Evolutionary conservation across 2,329 filamentous ascomycete species (phyloP).

Genomic region (Alternaria postmessia): DNA sequence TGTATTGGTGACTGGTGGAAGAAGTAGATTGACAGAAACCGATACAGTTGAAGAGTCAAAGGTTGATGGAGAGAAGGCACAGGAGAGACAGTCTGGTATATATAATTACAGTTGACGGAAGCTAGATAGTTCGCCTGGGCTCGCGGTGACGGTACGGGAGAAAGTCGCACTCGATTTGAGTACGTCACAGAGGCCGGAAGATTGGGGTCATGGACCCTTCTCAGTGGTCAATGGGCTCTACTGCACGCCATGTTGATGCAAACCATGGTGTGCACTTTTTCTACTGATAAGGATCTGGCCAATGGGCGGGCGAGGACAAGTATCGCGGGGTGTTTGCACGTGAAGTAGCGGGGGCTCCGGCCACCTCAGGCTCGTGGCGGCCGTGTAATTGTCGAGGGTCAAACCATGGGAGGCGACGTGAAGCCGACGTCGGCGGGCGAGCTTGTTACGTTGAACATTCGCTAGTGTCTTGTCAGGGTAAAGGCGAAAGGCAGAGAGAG

Average conservation of each 20-base stretch:
- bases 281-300: conserved; percentile 46
- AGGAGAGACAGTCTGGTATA: conserved; percentile 33
- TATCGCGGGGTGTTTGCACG: conserved; percentile 34
- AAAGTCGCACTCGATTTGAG: conserved; percentile 56
- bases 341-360: conserved; percentile 33
- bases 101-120: conserved; percentile 33
- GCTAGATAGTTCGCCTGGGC: conserved; percentile 23
- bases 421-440: conserved; percentile 25
- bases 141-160: conserved; percentile 26
- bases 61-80: conserved; percentile 18
- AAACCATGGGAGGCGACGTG: conserved; percentile 22
- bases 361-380: conserved; percentile 21
- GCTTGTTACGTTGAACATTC: conserved; percentile 33
- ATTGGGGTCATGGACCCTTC: conserved; percentile 70
- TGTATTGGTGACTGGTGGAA: neutral
- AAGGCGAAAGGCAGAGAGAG: conserved; percentile 3
- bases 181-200: conserved; percentile 72
- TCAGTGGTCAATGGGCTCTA: conserved; percentile 38
- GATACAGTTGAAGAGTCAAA: conserved; percentile 8
- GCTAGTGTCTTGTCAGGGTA: conserved; percentile 10
- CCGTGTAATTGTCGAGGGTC: conserved; percentile 41
- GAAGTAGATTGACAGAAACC: conserved; percentile 13
- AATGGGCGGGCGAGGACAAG: conserved; percentile 29
- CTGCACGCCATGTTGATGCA: conserved; percentile 32
- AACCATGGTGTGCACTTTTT: conserved; percentile 44